Evolutionary conservation across 768 basidiomycete species (phyloP), one percentile per base, ranked within the genome.

Genomic region (Auricularia sp.): DNA sequence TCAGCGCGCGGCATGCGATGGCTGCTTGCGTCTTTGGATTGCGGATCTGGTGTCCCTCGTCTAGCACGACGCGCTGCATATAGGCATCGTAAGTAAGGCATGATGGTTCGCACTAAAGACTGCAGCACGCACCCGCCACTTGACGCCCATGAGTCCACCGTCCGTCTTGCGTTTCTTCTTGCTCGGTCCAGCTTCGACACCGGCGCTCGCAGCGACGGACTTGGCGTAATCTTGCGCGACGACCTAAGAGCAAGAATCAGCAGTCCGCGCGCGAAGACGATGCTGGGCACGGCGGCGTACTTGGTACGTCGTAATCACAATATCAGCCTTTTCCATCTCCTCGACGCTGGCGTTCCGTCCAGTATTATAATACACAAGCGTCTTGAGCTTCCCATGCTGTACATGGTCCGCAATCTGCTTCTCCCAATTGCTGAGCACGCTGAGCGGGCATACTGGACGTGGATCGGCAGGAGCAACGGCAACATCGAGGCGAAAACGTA

Each of bases 11-110:
- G 1, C 86, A 84, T 0, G 89, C 87, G 69, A 81, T 78, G 8
- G 90, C 81, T 83, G 90, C 91, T 77, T 94, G 92, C 0, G 94
- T 92, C 73, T 82, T 88, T 2, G 90, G 83, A 72, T 96, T 97
- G 62, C 92, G 85, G 67, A 97, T 88, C 33, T 72, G 86, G 71
- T 97, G 94, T 0, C 92, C 94, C 75, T 97, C 94, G 68, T 97
- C 94, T 3, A 95, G 77, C 24, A 96, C 84, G 51, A 95, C 73
- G 65, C 94, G 80, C 86, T 90, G 65, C 3, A n/a, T 35, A 14
- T 39, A 61, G 34, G 16, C 36, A 24, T 36, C 10, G 36, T 29
- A 6, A 35, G 6, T 6, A 64, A 59, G 42, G 3, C 37, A n/a
- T 11, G 3, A 11, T 33, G 36, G 4, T 29, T 37, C 1, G 45